Evolutionary conservation across 495 filamentous ascomycete genomes (phyloP), one percentile per base, ranked within the genome.

Genomic region (Paragyromitra xinjiangensis): DNA sequence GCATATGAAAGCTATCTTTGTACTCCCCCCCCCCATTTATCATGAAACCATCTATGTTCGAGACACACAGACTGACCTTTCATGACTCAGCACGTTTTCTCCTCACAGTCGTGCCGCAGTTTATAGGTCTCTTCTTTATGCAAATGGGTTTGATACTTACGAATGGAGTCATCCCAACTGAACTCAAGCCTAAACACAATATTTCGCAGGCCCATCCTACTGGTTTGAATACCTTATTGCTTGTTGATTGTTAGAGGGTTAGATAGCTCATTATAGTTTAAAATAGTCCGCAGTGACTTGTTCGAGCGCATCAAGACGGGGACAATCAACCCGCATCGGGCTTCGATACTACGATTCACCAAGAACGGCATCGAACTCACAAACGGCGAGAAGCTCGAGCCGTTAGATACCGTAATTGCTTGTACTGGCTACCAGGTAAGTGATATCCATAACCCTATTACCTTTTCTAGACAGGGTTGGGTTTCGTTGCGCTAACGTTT

Each of bases 361-460:
- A 63, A 78, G 55, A 78, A 8, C 11, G 77, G 74, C n/a, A 64
- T 79, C 53, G 66, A 78, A 19, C 77, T 72, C 34, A 79, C 75
- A 34, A 79, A 78, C 8, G 74, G 77, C 9, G 74, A 72, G 44
- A 63, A 29, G 9, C 71, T 79, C 8, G 77, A 79, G 59, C 77
- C 75, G 9, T 45, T 79, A 5, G 65, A 72, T 19, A 50, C 50
- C 40, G 74, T 79, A 19, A 51, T 79, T 66, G 59, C 77, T 12
- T 77, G 65, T 29, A 79, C 77, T 9, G 77, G 77, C 19, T 79
- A 79, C 42, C 34, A 51, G 7, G 77, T 72, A 66, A 29, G 53
- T 9, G 6, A 6, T n/a, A 0, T 39, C 56, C 1, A 39, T 34
- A 34, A 7, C 29, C 14, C 29, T 16, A n/a, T 39, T n/a, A 61